These are phyloP conservation scores for Salix udensis DNA, from an alignment of 345 rosid species.

Conservation along the genomic window DNA sequence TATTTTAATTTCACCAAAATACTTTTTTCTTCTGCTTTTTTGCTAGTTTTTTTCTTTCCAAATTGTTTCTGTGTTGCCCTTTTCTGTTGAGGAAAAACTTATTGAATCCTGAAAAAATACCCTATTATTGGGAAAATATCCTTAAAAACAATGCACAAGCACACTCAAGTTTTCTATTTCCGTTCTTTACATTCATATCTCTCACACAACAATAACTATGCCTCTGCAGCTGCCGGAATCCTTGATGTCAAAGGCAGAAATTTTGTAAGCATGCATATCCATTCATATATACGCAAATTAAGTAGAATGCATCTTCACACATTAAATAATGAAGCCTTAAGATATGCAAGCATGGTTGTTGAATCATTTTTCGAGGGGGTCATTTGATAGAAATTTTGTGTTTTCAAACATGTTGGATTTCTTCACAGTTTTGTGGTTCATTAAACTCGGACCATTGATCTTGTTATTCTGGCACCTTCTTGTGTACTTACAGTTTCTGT, in stretches of 20 bases:
- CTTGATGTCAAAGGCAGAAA: slow-evolving; percentile 87
- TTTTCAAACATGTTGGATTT: not conserved
- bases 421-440: not conserved
- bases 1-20: too few species aligned
- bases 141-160: too few species aligned
- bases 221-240: slow-evolving; percentile 96
- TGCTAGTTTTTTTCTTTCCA: too few species aligned
- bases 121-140: too few species aligned
- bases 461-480: not conserved
- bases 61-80: too few species aligned
- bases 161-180: too few species aligned
- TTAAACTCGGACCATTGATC: not conserved
- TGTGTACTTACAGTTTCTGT: not conserved
- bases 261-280: slow-evolving; percentile 56
- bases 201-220: slow-evolving; percentile 44
- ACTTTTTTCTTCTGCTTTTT: too few species aligned
- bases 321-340: not conserved
- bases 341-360: not conserved
- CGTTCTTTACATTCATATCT: too few species aligned
- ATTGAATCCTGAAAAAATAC: too few species aligned
- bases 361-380: too few species aligned
- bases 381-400: not conserved
- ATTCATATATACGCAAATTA: not conserved
- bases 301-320: not conserved
- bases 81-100: too few species aligned